These are phyloP conservation scores for Teratosphaeria zuluensis DNA, from an alignment of 2,329 filamentous ascomycete species.

Conservation along the genomic window DNA sequence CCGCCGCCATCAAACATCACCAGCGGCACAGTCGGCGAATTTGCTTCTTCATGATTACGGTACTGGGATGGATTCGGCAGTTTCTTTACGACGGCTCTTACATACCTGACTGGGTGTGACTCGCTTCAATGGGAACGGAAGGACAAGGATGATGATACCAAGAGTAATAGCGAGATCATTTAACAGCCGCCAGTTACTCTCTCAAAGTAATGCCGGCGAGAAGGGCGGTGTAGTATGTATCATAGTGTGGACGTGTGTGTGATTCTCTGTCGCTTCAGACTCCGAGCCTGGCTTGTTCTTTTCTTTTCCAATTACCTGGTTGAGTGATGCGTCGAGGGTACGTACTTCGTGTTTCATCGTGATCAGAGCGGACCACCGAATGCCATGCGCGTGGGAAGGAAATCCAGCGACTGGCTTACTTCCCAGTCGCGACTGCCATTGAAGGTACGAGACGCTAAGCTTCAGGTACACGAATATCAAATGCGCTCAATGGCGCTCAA, in stretches of 20 bases:
- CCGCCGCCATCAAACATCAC: neutral
- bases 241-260: constrained; percentile 2
- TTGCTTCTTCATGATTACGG: neutral
- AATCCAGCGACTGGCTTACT: too few relatives aligned
- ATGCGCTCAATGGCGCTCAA: neutral
- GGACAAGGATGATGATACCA: constrained; percentile 7
- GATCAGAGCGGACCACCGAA: neutral
- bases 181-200: constrained; percentile 4
- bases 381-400: neutral
- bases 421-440: too few relatives aligned
- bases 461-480: neutral
- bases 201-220: constrained; percentile 2
- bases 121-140: neutral
- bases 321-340: neutral
- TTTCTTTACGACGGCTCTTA: constrained; percentile 1
- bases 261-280: neutral
- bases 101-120: neutral
- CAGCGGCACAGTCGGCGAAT: neutral
- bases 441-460: neutral
- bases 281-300: neutral
- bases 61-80: constrained; percentile 1
- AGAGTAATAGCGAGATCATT: constrained; percentile 6
- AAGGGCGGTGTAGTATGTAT: constrained; percentile 4
- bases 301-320: neutral
- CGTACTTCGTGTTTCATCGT: neutral